Evolutionary conservation across 768 basidiomycete species (phyloP).

Genomic region (Boletus reticulatus): DNA sequence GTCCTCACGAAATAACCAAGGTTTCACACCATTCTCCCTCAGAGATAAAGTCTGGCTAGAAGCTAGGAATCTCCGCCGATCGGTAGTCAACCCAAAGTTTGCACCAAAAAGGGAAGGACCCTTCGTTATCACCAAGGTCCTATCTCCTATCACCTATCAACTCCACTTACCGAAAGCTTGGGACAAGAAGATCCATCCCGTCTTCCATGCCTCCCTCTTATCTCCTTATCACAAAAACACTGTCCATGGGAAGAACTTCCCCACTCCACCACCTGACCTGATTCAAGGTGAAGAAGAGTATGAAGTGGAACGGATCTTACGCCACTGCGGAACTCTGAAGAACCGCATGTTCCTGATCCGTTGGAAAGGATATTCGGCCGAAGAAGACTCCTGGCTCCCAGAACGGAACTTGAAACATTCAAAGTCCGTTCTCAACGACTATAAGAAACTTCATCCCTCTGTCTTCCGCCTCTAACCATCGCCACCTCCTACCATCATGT

Average conservation of each 20-base stretch:
- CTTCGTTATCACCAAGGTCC: background rate
- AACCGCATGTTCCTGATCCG: too few species aligned
- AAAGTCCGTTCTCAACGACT: too few species aligned
- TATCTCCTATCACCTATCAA: background rate
- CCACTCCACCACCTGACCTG: background rate
- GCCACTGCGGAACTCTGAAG: too few species aligned
- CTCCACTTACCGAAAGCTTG: background rate
- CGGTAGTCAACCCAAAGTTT: background rate
- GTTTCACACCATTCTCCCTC: background rate
- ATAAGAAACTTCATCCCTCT: too few species aligned
- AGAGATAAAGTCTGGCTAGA: too few species aligned
- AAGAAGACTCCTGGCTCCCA: too few species aligned
- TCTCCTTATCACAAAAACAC: background rate
- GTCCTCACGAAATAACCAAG: background rate
- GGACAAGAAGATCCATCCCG: background rate
- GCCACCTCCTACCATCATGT: too few species aligned
- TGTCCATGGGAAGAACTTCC: background rate
- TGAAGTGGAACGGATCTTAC: too few species aligned
- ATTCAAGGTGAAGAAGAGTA: background rate
- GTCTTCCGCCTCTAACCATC: too few species aligned
- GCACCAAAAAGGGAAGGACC: background rate
- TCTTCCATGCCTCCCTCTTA: background rate
- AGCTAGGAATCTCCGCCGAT: background rate
- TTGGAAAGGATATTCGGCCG: too few species aligned
- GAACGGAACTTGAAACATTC: too few species aligned